These are phyloP conservation scores for Pythium apleroticum DNA, from an alignment of 352 stramenopile species.

Conservation along the genomic window DNA sequence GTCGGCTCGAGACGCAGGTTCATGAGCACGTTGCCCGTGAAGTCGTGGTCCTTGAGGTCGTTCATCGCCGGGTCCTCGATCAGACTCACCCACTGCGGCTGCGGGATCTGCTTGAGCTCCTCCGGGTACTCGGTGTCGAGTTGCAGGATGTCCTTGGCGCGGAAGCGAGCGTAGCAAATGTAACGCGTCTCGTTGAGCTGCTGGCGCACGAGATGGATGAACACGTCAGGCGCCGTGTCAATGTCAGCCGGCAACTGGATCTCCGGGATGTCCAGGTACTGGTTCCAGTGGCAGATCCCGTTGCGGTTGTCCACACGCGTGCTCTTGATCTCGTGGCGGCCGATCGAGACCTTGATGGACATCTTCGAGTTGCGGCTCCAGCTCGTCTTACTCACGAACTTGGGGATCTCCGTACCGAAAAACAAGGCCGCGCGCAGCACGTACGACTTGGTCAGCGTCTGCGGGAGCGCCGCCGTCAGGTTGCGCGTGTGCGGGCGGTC, in stretches of 20 bases:
- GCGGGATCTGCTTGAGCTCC: constrained; percentile 34
- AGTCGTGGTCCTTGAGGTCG: constrained; percentile 79
- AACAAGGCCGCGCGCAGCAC: constrained; percentile 63
- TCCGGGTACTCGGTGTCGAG: constrained; percentile 32
- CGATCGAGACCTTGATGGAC: constrained; percentile 71
- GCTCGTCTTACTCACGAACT: constrained; percentile 63
- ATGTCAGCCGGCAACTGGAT: constrained; percentile 66
- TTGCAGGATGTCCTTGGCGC: constrained; percentile 62
- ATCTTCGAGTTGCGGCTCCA: constrained; percentile 77
- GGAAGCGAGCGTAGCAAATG: constrained; percentile 84
- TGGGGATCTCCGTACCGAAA: constrained; percentile 80
- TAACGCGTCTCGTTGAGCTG: constrained; percentile 56
- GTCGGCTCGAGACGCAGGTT: constrained; percentile 61
- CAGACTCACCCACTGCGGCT: constrained; percentile 69
- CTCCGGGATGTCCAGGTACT: constrained; percentile 63
- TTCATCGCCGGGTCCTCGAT: constrained; percentile 79
- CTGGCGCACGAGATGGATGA: constrained; percentile 66
- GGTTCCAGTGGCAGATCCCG: constrained; percentile 78
- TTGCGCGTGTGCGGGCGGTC: constrained; percentile 68
- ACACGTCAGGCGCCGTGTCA: constrained; percentile 78
- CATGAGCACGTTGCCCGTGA: constrained; percentile 82
- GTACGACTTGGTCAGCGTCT: constrained; percentile 45
- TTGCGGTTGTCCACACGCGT: constrained; percentile 59
- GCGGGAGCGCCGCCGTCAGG: constrained; percentile 38
- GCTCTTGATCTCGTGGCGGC: constrained; percentile 52